Percentiles rank a stretch among this genome's conserved stretches.
Conservation (phyloP, 768 basidiomycete species). For the Phlebiopsis gigantea region DNA sequence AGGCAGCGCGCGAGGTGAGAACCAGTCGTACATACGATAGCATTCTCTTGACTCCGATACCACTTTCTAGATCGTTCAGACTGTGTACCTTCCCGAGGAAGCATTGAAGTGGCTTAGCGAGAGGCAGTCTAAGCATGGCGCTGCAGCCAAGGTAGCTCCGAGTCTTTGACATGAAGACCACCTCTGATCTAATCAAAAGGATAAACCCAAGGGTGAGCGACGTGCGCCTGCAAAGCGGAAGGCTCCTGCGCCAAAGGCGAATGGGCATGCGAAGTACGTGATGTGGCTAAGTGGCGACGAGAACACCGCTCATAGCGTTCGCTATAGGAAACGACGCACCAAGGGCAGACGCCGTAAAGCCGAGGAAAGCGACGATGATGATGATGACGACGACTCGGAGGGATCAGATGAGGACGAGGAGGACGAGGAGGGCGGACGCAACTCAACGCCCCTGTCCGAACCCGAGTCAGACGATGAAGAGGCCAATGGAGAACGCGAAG, state of each 20-base stretch:
- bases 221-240: conserved; percentile 55
- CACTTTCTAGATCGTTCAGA: conserved; percentile 53
- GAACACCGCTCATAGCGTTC: background rate
- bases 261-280: conserved; percentile 45
- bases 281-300: background rate
- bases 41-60: background rate
- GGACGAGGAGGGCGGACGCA: conserved; percentile 10
- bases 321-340: conserved; percentile 19
- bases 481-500: conserved; percentile 11
- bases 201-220: conserved; percentile 50
- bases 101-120: conserved; percentile 54
- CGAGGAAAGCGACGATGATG: conserved; percentile 20
- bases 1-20: conserved; percentile 58
- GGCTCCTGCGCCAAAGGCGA: conserved; percentile 40
- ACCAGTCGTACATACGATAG: background rate
- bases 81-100: conserved; percentile 61
- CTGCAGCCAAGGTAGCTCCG: conserved; percentile 23
- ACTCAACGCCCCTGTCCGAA: background rate
- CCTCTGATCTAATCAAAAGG: conserved; percentile 16
- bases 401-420: conserved; percentile 15
- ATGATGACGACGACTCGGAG: conserved; percentile 16
- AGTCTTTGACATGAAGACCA: background rate
- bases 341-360: conserved; percentile 22
- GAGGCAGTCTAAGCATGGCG: conserved; percentile 24
- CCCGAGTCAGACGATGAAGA: conserved; percentile 15